These are phyloP conservation scores for Pichia sp. DNA, from an alignment of 1,139 yeast genomes.

Conservation along the genomic window DNA sequence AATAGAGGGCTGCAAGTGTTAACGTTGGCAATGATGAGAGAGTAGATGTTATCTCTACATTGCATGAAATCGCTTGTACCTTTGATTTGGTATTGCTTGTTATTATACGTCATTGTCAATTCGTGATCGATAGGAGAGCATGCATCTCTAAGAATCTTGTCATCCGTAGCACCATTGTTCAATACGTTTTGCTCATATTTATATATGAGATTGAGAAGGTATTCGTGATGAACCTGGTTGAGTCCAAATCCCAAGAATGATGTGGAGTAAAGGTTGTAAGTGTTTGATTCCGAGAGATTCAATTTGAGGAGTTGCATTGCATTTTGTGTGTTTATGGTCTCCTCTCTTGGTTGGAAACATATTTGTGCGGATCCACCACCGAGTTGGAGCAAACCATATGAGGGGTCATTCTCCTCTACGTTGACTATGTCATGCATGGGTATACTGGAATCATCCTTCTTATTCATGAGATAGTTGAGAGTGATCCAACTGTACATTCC, in stretches of 20 bases:
- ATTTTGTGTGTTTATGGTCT: slow-evolving; percentile 35
- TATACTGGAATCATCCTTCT: slow-evolving; percentile 32
- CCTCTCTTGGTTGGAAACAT: slow-evolving; percentile 61
- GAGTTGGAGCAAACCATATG: slow-evolving; percentile 77
- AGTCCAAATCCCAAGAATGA: slow-evolving; percentile 77
- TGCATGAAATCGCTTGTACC: too few species aligned
- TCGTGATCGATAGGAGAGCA: too few species aligned
- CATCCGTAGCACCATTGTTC: not conserved
- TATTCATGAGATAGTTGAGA: slow-evolving; percentile 59
- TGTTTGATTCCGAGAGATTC: slow-evolving; percentile 27
- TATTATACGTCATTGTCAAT: too few species aligned
- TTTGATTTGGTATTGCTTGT: too few species aligned
- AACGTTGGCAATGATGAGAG: too few species aligned
- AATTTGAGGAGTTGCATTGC: slow-evolving; percentile 47
- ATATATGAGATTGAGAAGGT: slow-evolving; percentile 36
- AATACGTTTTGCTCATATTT: too few species aligned
- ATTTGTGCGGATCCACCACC: slow-evolving; percentile 88
- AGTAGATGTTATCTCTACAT: too few species aligned
- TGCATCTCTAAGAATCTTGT: too few species aligned
- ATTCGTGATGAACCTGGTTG: slow-evolving; percentile 55
- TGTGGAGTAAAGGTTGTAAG: slow-evolving; percentile 54
- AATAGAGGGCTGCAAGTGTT: too few species aligned
- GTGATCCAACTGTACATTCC: slow-evolving; percentile 83
- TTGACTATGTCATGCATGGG: too few species aligned
- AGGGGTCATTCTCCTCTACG: too few species aligned